Conservation (phyloP, 176 grass and related monocot genomes). For the Chloris gayana region DNA sequence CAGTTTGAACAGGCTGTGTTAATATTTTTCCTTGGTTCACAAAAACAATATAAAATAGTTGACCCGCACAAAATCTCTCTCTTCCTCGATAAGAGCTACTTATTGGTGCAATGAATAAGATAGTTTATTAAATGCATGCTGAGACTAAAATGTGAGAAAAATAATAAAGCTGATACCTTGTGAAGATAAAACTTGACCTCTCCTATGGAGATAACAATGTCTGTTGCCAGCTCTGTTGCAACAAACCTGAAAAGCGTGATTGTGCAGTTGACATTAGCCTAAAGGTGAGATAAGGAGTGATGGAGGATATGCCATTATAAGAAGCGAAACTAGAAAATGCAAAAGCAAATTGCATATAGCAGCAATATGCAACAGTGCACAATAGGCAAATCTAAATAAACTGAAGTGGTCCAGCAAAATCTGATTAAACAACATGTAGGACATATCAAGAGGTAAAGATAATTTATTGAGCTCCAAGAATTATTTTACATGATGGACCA, state of each 20-base stretch:
- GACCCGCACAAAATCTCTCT: conserved; percentile 3
- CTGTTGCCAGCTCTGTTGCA: conserved; percentile 88
- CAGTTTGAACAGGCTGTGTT: neutral
- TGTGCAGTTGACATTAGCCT: conserved; percentile 8
- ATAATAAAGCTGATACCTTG: conserved; percentile 65
- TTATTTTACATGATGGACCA: conserved; percentile 54
- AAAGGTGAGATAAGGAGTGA: conserved; percentile 42
- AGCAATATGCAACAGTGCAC: conserved; percentile 4
- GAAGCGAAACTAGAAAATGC: conserved; percentile 38
- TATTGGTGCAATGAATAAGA: neutral
- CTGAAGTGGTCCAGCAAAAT: conserved; percentile 44
- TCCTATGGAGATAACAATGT: conserved; percentile 75
- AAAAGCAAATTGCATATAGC: conserved; percentile 36
- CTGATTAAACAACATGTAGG: conserved; percentile 27
- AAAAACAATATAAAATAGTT: conserved; percentile 11
- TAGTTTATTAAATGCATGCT: conserved; percentile 18
- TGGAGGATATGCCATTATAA: conserved; percentile 28
- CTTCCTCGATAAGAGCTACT: neutral
- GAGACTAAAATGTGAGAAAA: conserved; percentile 13
- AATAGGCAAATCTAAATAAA: conserved; percentile 40
- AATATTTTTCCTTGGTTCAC: neutral
- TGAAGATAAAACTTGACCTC: conserved; percentile 97
- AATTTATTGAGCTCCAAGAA: conserved; percentile 41
- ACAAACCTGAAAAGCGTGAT: conserved; percentile 81
- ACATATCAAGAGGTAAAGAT: conserved; percentile 15